A percentile compares a stretch with the other conserved stretches of the same genome.
Evolutionary conservation across 2,329 filamentous ascomycete species (phyloP).

Genomic region (Lecanoromycetidae sp.): DNA sequence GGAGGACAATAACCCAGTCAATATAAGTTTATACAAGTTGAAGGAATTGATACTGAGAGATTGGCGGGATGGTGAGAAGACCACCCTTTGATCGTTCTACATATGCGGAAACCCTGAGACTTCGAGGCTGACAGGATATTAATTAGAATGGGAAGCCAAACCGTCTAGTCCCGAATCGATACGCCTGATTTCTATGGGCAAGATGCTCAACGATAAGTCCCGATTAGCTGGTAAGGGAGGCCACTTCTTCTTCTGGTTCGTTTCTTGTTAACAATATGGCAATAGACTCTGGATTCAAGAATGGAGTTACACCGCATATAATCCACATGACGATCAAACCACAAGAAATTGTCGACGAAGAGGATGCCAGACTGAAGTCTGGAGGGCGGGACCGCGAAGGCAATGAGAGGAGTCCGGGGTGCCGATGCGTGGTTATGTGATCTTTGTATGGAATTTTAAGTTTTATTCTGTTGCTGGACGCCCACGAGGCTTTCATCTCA

Average conservation of each 20-base stretch:
- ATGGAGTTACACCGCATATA: slow-evolving; percentile 58
- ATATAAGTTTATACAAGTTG: slow-evolving; percentile 83
- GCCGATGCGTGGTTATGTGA: slow-evolving; percentile 47
- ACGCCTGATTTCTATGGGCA: slow-evolving; percentile 81
- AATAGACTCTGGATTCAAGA: slow-evolving; percentile 66
- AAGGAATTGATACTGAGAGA: slow-evolving; percentile 90
- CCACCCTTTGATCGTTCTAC: neutral
- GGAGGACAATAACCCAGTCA: slow-evolving; percentile 68
- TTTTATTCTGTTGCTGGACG: neutral
- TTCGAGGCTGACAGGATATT: slow-evolving; percentile 9
- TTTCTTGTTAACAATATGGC: slow-evolving; percentile 10
- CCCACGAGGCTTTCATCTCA: neutral
- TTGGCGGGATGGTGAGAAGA: slow-evolving; percentile 58
- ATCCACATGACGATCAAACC: slow-evolving; percentile 92
- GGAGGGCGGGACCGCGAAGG: slow-evolving; percentile 41
- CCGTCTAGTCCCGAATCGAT: slow-evolving; percentile 82
- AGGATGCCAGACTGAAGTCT: slow-evolving; percentile 57
- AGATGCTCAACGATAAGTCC: slow-evolving; percentile 79
- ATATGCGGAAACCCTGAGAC: neutral
- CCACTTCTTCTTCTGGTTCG: neutral
- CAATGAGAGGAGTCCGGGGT: slow-evolving; percentile 46
- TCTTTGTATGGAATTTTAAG: neutral
- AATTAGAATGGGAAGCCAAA: slow-evolving; percentile 66
- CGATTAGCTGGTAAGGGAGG: slow-evolving; percentile 60
- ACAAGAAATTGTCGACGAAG: slow-evolving; percentile 69